These are phyloP conservation scores for Diaporthe sp. DNA, from an alignment of 2,329 filamentous ascomycete genomes.

Conservation along the genomic window DNA sequence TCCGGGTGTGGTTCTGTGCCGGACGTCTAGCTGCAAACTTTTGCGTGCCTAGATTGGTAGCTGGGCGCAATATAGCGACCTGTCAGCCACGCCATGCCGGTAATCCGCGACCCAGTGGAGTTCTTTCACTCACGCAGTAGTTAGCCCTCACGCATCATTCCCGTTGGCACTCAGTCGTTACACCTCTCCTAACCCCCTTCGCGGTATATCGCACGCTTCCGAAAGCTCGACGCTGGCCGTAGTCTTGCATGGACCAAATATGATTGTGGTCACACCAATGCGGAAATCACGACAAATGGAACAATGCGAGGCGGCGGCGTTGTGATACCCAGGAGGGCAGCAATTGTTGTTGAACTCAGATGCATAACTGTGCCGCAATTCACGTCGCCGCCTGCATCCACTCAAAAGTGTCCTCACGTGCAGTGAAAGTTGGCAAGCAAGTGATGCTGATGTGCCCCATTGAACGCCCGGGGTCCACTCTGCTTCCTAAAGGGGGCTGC, in stretches of 20 bases:
- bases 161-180: neutral
- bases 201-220: neutral
- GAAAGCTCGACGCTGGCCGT: neutral
- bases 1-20: neutral
- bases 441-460: neutral
- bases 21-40: neutral
- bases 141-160: neutral
- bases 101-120: no score
- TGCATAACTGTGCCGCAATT: neutral
- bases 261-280: neutral
- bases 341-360: neutral
- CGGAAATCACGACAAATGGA: neutral
- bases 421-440: neutral
- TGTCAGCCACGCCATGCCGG: no score
- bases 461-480: neutral
- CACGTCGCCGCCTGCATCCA: neutral
- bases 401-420: neutral
- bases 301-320: neutral
- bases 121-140: neutral
- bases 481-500: neutral
- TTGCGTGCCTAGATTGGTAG: neutral
- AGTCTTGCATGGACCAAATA: neutral
- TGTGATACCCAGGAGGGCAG: neutral
- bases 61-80: neutral
- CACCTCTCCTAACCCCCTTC: neutral